Evolutionary conservation across 108 stramenopile species (phyloP), one percentile per base, ranked within the genome.

Genomic region (Parietichytrium sp.): DNA sequence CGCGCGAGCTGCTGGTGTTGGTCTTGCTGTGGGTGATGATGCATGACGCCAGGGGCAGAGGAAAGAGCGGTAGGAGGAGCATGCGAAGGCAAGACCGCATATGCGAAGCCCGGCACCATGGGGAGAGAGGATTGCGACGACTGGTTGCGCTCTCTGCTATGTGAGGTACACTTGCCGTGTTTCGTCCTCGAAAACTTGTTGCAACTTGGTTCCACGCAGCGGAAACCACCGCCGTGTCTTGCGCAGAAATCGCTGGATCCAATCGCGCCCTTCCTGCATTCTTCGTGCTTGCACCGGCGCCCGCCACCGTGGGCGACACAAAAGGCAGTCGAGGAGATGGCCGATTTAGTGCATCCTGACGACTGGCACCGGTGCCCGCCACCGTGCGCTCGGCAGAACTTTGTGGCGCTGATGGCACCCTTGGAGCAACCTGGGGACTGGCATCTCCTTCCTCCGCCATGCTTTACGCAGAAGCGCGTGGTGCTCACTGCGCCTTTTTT

Each of bases 251-350:
- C 20, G 13, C 13, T 45, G 61, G 61, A 33, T n/a, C 61, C 61
- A 10, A 72, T 45, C 2, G 61, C 61, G 6, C 61, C 61, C 61
- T 72, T 72, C 12, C 38, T 72, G 61, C 61, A 72, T 1, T 2
- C 61, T 45, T 33, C 38, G 23, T 72, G 38, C 25, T 27, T 33
- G 25, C 61, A 72, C 20, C 61, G 18, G 33, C 61, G 61, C 6
- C 61, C 61, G 10, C 61, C 61, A 27, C 61, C 61, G 45, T 72
- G 61, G 8, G 61, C 61, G 33, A 72, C 61, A 42, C 61, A 72
- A 27, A 2, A 72, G 13, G 23, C n/a, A n/a, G 61, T 72, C 10
- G 61, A 23, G 1, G 61, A 72, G 13, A 72, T 72, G 33, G 61
- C 61, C 38, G 38, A 45, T 42, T 72, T 72, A 42, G 61, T 18